Percentiles rank a stretch among this genome's conserved stretches.
phyloP scores from a whole-genome alignment of 352 stramenopile genomes.

The Thalassiosira mediterranea region DNA sequence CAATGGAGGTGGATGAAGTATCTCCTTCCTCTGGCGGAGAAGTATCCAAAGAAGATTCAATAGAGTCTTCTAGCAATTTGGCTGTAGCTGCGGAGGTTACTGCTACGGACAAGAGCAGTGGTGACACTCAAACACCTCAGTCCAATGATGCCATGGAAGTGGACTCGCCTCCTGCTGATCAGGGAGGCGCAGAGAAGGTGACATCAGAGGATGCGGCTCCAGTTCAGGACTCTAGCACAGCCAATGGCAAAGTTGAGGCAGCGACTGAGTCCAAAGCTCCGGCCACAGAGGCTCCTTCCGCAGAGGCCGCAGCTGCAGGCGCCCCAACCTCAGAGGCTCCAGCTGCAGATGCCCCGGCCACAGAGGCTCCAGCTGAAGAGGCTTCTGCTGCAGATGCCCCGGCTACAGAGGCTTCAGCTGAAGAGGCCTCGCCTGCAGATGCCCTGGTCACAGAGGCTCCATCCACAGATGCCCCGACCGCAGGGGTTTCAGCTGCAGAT shows the following conservation, averaged over 20 bases:
- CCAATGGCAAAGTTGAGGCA: neutral
- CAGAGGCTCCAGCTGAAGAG: too few species aligned
- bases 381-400: constrained; percentile 11
- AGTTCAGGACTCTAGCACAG: constrained; percentile 1
- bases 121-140: too few species aligned
- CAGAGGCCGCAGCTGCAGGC: neutral
- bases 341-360: neutral
- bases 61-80: too few species aligned
- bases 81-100: too few species aligned
- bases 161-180: constrained; percentile 2
- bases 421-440: neutral
- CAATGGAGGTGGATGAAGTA: too few species aligned
- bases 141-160: neutral
- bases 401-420: neutral
- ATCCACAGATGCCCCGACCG: constrained; percentile 2
- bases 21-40: too few species aligned
- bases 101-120: too few species aligned
- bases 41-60: too few species aligned
- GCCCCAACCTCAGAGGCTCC: neutral
- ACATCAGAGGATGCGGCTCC: too few species aligned
- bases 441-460: neutral
- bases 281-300: neutral
- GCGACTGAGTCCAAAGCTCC: neutral
- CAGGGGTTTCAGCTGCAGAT: too few species aligned
- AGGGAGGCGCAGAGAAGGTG: too few species aligned